These are phyloP conservation scores for Euphorbia tirucalli DNA, from an alignment of 345 rosid species.

Conservation along the genomic window DNA sequence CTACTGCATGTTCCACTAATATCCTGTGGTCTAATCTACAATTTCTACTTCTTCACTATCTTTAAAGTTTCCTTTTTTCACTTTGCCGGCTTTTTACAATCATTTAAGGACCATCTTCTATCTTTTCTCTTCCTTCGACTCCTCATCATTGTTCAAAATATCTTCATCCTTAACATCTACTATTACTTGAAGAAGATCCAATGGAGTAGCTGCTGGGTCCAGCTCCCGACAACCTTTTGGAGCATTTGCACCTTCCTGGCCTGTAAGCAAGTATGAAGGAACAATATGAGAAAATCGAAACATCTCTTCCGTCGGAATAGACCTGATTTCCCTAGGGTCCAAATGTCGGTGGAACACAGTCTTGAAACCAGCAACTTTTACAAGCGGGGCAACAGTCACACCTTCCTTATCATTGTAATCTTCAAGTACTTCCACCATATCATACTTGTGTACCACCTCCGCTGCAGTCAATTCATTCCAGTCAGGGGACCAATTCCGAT, in stretches of 20 bases:
- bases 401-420: slow-evolving; percentile 23
- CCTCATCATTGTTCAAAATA: slow-evolving; percentile 22
- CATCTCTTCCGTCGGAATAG: slow-evolving; percentile 22
- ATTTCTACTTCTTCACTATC: slow-evolving; percentile 1
- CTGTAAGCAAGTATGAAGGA: slow-evolving; percentile 26
- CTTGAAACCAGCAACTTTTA: slow-evolving; percentile 31
- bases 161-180: slow-evolving; percentile 36
- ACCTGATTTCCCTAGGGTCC: slow-evolving; percentile 23
- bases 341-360: slow-evolving; percentile 26
- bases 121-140: slow-evolving; percentile 13
- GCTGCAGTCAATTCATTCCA: slow-evolving; percentile 28
- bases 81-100: not conserved
- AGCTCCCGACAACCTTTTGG: slow-evolving; percentile 31
- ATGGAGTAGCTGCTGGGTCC: slow-evolving; percentile 28
- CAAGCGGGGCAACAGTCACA: slow-evolving; percentile 17
- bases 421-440: slow-evolving; percentile 28
- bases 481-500: slow-evolving; percentile 26
- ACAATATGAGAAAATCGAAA: slow-evolving; percentile 30
- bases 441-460: slow-evolving; percentile 28
- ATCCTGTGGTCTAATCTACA: slow-evolving; percentile 12
- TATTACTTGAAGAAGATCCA: slow-evolving; percentile 33
- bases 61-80: not conserved
- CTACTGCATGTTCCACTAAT: slow-evolving; percentile 17
- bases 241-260: slow-evolving; percentile 27
- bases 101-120: slow-evolving; percentile 6